These are phyloP conservation scores for Emmonsiellopsis sp. DNA, from an alignment of 2,329 filamentous ascomycete genomes.

Conservation along the genomic window DNA sequence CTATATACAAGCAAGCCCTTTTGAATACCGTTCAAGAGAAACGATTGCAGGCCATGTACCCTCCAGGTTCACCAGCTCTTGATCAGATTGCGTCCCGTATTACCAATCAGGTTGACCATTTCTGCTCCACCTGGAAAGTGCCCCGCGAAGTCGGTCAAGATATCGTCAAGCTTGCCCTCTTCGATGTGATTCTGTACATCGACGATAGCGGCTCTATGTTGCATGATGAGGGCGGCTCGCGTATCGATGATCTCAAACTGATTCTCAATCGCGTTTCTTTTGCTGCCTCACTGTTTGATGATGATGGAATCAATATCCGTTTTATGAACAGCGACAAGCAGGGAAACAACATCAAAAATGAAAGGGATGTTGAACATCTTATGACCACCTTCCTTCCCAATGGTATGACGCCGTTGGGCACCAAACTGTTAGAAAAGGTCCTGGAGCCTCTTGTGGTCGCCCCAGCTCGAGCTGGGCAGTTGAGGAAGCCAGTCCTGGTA, in stretches of 20 bases:
- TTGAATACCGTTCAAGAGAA: constrained; percentile 52
- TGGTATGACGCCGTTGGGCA: constrained; percentile 59
- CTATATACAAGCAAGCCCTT: constrained; percentile 49
- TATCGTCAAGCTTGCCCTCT: constrained; percentile 53
- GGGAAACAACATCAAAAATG: constrained; percentile 47
- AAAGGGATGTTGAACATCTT: constrained; percentile 50
- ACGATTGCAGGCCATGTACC: constrained; percentile 50
- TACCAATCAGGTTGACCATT: constrained; percentile 42
- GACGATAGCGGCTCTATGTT: constrained; percentile 66
- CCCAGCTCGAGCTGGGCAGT: constrained; percentile 42
- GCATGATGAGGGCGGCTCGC: constrained; percentile 56
- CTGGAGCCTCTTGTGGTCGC: constrained; percentile 51
- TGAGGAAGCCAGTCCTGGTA: constrained; percentile 56
- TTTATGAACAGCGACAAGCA: constrained; percentile 57
- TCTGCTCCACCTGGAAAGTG: constrained; percentile 50
- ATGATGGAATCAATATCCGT: constrained; percentile 58
- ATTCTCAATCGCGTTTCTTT: constrained; percentile 56
- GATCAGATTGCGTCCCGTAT: constrained; percentile 45
- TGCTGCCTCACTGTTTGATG: constrained; percentile 59
- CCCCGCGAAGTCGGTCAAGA: constrained; percentile 53
- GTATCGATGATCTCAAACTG: constrained; percentile 57
- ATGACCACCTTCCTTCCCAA: constrained; percentile 53
- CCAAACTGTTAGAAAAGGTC: constrained; percentile 53
- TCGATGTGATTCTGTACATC: constrained; percentile 55
- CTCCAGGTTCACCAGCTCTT: constrained; percentile 42